Conservation (phyloP, 176 grass and related monocot species). For the Typha latifolia region DNA sequence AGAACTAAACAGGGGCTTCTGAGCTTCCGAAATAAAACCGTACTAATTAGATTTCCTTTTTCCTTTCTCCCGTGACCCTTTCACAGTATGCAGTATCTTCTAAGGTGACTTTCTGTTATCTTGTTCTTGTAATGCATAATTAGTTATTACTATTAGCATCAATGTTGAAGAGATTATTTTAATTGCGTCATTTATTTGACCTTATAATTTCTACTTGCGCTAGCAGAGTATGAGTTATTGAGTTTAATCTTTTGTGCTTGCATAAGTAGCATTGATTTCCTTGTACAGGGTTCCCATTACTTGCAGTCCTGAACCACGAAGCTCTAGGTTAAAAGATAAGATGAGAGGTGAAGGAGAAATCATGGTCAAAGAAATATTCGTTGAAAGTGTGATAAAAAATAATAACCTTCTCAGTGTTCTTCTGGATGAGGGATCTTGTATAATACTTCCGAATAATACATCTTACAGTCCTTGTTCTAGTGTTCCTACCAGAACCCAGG, state of each 20-base stretch:
- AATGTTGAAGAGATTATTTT: too few species aligned
- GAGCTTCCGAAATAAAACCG: background rate
- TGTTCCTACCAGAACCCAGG: constrained; percentile 25
- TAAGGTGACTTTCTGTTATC: background rate
- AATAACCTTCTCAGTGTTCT: constrained; percentile 80
- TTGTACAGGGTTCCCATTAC: constrained; percentile 45
- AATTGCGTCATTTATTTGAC: background rate
- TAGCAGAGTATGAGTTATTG: too few species aligned
- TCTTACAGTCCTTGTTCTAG: constrained; percentile 39
- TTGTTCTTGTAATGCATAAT: background rate
- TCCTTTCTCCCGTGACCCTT: background rate
- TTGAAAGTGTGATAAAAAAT: constrained; percentile 70
- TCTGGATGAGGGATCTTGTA: constrained; percentile 61
- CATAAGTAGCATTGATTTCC: constrained; percentile 9
- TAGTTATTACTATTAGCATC: too few species aligned
- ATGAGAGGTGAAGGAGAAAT: constrained; percentile 73
- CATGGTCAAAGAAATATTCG: constrained; percentile 88
- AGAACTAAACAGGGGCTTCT: too few species aligned
- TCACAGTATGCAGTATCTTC: background rate
- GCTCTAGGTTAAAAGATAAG: constrained; percentile 81
- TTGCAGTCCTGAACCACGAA: constrained; percentile 51
- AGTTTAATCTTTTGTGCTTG: constrained; percentile 1
- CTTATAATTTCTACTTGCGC: background rate
- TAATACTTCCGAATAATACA: constrained; percentile 57
- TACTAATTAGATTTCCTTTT: background rate